Evolutionary conservation across 2,329 filamentous ascomycete genomes (phyloP).

Genomic region (Colletotrichum eremochloae): DNA sequence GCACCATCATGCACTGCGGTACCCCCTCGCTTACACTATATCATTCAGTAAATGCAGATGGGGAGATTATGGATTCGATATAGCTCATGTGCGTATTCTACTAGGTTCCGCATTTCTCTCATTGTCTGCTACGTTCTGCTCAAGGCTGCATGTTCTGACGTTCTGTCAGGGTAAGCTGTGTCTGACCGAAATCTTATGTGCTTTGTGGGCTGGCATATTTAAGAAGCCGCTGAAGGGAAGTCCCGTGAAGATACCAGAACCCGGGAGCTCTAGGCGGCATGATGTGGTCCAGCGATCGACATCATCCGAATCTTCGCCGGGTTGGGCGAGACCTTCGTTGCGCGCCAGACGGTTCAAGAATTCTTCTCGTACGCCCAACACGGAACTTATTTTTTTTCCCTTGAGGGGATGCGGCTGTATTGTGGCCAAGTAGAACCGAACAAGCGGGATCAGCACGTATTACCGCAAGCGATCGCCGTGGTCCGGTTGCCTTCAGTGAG

Average conservation of each 20-base stretch:
- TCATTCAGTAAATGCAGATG: neutral
- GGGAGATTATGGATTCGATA: neutral
- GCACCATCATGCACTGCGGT: conserved; percentile 14
- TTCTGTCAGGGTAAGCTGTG: conserved; percentile 23
- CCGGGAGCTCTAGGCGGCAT: conserved; percentile 6
- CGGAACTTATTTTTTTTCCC: neutral
- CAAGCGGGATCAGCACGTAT: conserved; percentile 23
- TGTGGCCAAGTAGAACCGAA: neutral
- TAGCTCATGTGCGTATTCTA: conserved; percentile 5
- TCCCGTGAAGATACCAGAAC: conserved; percentile 21
- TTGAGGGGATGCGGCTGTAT: neutral
- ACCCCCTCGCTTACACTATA: neutral
- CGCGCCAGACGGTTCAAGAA: neutral
- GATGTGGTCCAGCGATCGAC: conserved; percentile 37
- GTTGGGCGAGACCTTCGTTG: neutral
- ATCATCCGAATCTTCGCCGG: conserved; percentile 15
- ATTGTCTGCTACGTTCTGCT: conserved; percentile 13
- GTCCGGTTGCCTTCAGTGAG: conserved; percentile 35
- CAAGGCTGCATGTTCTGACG: conserved; percentile 28
- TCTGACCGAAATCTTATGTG: conserved; percentile 7
- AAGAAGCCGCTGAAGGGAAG: conserved; percentile 1
- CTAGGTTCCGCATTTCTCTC: conserved; percentile 10
- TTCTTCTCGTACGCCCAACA: neutral
- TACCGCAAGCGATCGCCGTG: conserved; percentile 26
- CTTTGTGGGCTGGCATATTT: conserved; percentile 31